phyloP scores from a whole-genome alignment of 345 rosid genomes.

The Jatropha curcas region DNA sequence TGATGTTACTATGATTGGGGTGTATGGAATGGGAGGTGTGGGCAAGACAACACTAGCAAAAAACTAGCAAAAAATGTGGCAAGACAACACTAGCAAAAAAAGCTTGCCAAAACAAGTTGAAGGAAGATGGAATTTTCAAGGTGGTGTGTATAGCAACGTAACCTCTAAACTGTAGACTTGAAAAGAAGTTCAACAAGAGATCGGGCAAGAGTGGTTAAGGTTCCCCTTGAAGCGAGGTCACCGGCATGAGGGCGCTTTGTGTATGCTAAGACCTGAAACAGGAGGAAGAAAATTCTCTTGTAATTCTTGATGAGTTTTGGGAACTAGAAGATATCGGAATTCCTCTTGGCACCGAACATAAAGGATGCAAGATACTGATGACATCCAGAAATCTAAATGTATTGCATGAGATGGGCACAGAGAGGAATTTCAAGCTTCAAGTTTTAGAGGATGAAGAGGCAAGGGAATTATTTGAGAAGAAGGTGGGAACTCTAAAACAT shows the following conservation, averaged over 20 bases:
- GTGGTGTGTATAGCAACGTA: conserved; percentile 1
- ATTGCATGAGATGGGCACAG: not conserved
- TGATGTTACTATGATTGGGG: not conserved
- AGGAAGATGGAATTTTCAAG: not conserved
- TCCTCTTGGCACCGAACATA: not conserved
- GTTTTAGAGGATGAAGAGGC: not conserved
- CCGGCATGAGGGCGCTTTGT: not conserved
- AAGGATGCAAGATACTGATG: conserved; percentile 1
- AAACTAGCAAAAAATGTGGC: too few species aligned
- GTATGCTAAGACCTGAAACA: not conserved
- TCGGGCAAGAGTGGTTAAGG: conserved; percentile 12
- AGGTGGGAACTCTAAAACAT: not conserved
- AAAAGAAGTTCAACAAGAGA: conserved; percentile 11
- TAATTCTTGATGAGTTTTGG: conserved; percentile 17
- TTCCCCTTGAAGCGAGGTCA: not conserved
- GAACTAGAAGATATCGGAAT: conserved; percentile 4
- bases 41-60: conserved; percentile 18
- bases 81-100: conserved; percentile 16
- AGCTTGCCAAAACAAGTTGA: not conserved
- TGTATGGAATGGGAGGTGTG: conserved; percentile 13
- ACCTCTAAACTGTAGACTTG: not conserved
- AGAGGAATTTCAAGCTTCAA: not conserved
- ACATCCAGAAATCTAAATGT: not conserved
- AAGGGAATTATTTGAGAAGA: conserved; percentile 6
- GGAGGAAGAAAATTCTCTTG: conserved; percentile 1